Conservation (phyloP, 2,329 filamentous ascomycete genomes). For the Trichoderma aggressivum region DNA sequence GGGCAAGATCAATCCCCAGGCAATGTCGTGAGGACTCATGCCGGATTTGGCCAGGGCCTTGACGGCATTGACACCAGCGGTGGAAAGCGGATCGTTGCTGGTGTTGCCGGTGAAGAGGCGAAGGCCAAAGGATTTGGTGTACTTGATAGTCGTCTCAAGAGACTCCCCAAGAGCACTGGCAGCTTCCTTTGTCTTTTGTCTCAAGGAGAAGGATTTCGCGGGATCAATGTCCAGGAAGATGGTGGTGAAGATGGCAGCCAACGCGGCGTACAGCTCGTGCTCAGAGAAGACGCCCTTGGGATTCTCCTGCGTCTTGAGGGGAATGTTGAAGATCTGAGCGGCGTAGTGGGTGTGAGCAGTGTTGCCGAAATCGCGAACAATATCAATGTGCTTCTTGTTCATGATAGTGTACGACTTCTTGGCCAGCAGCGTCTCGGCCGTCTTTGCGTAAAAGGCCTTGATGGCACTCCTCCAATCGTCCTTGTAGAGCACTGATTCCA, state of each 20-base stretch:
- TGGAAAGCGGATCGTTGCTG: slow-evolving; percentile 54
- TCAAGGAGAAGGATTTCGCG: slow-evolving; percentile 62
- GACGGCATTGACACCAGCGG: slow-evolving; percentile 64
- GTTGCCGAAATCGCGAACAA: slow-evolving; percentile 68
- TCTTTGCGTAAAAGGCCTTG: slow-evolving; percentile 64
- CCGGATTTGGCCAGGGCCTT: slow-evolving; percentile 63
- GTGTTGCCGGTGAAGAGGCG: slow-evolving; percentile 48
- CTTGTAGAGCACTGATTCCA: slow-evolving; percentile 57
- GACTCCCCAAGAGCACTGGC: slow-evolving; percentile 57
- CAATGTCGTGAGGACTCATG: slow-evolving; percentile 61
- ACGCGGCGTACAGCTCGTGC: slow-evolving; percentile 57
- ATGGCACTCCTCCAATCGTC: slow-evolving; percentile 61
- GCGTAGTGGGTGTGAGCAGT: slow-evolving; percentile 63
- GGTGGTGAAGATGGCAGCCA: slow-evolving; percentile 62
- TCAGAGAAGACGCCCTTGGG: slow-evolving; percentile 56
- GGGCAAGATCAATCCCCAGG: slow-evolving; percentile 68
- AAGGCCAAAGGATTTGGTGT: slow-evolving; percentile 40
- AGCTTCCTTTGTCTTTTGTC: slow-evolving; percentile 55
- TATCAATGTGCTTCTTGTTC: slow-evolving; percentile 60
- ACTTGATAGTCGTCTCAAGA: slow-evolving; percentile 64
- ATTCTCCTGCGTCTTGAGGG: slow-evolving; percentile 60
- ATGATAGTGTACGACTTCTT: slow-evolving; percentile 63
- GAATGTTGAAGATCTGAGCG: slow-evolving; percentile 60
- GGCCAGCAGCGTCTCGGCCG: slow-evolving; percentile 57
- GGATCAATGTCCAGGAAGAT: slow-evolving; percentile 66